Conservation (phyloP, 352 stramenopile species). For the Pseudoperonospora humuli region DNA sequence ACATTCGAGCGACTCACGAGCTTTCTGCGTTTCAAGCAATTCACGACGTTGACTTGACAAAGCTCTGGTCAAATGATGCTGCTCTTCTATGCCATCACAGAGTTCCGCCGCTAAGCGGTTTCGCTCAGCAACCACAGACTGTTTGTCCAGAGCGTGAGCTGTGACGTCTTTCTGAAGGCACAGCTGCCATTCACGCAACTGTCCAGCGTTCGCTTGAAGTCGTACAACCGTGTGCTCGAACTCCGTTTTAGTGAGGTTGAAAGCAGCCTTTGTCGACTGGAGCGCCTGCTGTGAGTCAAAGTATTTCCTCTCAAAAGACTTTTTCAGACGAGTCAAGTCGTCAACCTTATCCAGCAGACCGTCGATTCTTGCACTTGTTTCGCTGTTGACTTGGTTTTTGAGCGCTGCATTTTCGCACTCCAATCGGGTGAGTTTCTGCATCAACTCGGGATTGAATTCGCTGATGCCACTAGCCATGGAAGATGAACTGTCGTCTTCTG, state of each 20-base stretch:
- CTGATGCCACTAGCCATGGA: slow-evolving; percentile 29
- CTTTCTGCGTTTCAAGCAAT: neutral
- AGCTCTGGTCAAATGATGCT: slow-evolving; percentile 1
- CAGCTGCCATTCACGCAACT: slow-evolving; percentile 3
- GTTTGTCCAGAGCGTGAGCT: slow-evolving; percentile 2
- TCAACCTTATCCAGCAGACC: slow-evolving; percentile 47
- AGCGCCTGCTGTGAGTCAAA: slow-evolving; percentile 38
- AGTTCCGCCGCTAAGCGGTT: slow-evolving; percentile 5
- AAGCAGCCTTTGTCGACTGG: slow-evolving; percentile 21
- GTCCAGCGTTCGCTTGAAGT: slow-evolving; percentile 6
- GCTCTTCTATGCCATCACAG: neutral
- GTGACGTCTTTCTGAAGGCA: slow-evolving; percentile 13
- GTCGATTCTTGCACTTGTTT: slow-evolving; percentile 50
- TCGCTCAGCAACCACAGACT: neutral
- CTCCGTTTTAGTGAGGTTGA: slow-evolving; percentile 10
- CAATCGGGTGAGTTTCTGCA: slow-evolving; percentile 49
- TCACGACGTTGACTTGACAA: slow-evolving; percentile 4
- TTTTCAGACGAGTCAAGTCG: slow-evolving; percentile 51
- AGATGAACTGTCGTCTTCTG: neutral
- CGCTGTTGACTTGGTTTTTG: slow-evolving; percentile 38
- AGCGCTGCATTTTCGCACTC: slow-evolving; percentile 53
- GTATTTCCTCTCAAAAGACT: slow-evolving; percentile 62
- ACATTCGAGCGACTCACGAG: neutral
- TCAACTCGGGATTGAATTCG: slow-evolving; percentile 63
- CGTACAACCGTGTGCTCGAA: slow-evolving; percentile 6